Conservation (phyloP, 2,329 filamentous ascomycete species). For the Raffaelea deltoideospora region DNA sequence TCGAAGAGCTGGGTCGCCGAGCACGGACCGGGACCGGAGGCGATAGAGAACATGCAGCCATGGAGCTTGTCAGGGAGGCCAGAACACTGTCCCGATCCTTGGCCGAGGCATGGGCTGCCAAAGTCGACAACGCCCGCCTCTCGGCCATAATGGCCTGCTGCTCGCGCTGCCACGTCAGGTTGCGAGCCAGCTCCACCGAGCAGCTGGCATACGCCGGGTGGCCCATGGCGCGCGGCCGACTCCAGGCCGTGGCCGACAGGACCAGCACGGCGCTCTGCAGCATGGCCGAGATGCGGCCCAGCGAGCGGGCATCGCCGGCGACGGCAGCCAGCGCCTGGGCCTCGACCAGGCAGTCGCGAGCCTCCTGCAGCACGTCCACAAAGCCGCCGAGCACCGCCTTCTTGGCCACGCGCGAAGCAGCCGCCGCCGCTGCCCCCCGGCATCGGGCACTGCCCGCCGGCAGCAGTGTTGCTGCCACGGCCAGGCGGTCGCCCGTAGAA, state of each 20-base stretch:
- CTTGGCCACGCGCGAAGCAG: conserved; percentile 9
- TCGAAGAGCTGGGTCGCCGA: no score
- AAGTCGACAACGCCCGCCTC: conserved; percentile 27
- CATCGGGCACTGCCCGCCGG: neutral
- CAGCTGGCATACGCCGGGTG: conserved; percentile 45
- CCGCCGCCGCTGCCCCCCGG: conserved; percentile 12
- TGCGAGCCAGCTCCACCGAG: conserved; percentile 55
- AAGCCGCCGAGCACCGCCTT: conserved; percentile 32
- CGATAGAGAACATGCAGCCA: conserved; percentile 15
- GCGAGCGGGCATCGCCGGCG: conserved; percentile 39
- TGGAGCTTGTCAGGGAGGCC: conserved; percentile 5
- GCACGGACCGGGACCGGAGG: no score
- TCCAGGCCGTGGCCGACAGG: conserved; percentile 43
- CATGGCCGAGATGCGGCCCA: conserved; percentile 48
- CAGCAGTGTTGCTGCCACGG: no score
- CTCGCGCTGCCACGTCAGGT: conserved; percentile 52
- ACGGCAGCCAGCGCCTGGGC: conserved; percentile 43
- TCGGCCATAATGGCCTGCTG: conserved; percentile 34
- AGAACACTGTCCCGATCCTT: no score
- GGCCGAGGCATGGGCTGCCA: conserved; percentile 8
- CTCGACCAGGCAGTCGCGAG: conserved; percentile 49
- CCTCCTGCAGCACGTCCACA: conserved; percentile 44
- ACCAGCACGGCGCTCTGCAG: conserved; percentile 51
- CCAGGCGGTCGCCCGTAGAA: no score
- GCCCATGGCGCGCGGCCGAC: conserved; percentile 27